Percentiles rank a stretch among this genome's conserved stretches.
Evolutionary conservation across 192 early-diverging fungal genomes (phyloP).

Genomic region (Chytriomyces sp.): DNA sequence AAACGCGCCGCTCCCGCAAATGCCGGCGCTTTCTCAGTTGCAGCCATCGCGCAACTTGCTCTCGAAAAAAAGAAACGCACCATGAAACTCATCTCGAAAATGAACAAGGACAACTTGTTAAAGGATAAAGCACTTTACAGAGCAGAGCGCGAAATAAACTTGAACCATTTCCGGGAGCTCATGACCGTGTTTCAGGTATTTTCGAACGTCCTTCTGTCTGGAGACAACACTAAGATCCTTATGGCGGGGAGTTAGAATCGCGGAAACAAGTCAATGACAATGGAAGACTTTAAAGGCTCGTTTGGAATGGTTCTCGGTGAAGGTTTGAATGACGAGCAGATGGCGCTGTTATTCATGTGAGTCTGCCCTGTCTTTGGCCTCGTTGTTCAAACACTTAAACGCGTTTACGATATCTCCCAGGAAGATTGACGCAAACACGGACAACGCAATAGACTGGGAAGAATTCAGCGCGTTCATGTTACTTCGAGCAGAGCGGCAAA

Average conservation of each 20-base stretch:
- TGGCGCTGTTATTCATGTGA: constrained; percentile 59
- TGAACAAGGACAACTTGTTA: constrained; percentile 43
- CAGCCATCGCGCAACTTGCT: constrained; percentile 25
- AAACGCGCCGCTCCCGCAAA: too few species aligned
- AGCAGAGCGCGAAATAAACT: constrained; percentile 56
- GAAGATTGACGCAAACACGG: constrained; percentile 63
- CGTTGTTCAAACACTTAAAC: neutral
- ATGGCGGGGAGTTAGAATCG: neutral
- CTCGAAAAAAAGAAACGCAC: constrained; percentile 33
- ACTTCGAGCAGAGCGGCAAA: constrained; percentile 53
- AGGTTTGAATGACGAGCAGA: constrained; percentile 57
- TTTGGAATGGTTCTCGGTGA: constrained; percentile 55
- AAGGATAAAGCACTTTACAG: constrained; percentile 56
- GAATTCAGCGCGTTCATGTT: constrained; percentile 66
- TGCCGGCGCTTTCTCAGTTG: neutral
- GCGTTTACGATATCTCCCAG: neutral
- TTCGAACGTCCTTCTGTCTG: too few species aligned
- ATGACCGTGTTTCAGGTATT: constrained; percentile 56
- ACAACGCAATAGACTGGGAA: constrained; percentile 63
- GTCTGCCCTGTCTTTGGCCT: neutral
- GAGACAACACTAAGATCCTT: too few species aligned
- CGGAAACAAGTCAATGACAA: constrained; percentile 34
- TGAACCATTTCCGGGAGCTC: constrained; percentile 56
- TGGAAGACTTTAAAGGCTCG: constrained; percentile 55
- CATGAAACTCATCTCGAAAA: constrained; percentile 37